Percentiles rank a stretch among this genome's conserved stretches.
Evolutionary conservation across 495 filamentous ascomycete genomes (phyloP).

Genomic region (Aspergillus heteromorphus): DNA sequence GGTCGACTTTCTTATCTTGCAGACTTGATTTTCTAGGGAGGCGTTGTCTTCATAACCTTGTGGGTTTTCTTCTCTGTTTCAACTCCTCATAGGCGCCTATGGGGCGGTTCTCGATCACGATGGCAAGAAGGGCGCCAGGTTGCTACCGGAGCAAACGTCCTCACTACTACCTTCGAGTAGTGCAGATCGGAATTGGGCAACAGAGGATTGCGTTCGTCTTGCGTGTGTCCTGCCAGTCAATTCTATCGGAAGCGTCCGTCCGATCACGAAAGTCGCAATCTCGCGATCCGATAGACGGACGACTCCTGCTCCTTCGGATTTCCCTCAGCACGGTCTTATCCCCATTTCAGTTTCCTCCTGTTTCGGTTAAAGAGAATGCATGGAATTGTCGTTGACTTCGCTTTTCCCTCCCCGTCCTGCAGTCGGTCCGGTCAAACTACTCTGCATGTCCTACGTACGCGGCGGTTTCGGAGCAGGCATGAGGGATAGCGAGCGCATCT

Average conservation of each 20-base stretch:
- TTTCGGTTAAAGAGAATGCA: slow-evolving; percentile 38
- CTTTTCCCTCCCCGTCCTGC: background rate
- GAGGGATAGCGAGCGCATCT: background rate
- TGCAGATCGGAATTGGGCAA: slow-evolving; percentile 18
- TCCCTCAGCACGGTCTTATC: slow-evolving; percentile 24
- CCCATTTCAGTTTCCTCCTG: slow-evolving; percentile 12
- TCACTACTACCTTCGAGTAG: slow-evolving; percentile 14
- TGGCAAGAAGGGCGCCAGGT: slow-evolving; percentile 15
- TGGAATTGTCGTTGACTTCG: slow-evolving; percentile 22
- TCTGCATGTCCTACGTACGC: background rate
- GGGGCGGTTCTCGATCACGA: slow-evolving; percentile 18
- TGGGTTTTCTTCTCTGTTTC: slow-evolving; percentile 39
- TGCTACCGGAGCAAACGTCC: slow-evolving; percentile 13
- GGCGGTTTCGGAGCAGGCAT: background rate
- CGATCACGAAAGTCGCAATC: slow-evolving; percentile 23
- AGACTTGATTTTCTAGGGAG: slow-evolving; percentile 46
- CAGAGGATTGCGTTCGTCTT: slow-evolving; percentile 18
- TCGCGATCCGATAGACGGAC: slow-evolving; percentile 32
- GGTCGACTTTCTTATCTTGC: slow-evolving; percentile 46
- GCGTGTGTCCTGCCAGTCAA: slow-evolving; percentile 11
- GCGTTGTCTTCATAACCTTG: slow-evolving; percentile 49
- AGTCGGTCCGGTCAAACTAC: background rate
- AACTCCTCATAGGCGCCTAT: slow-evolving; percentile 22
- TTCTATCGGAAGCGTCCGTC: slow-evolving; percentile 10
- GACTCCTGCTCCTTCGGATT: slow-evolving; percentile 20